Percentiles rank a stretch among this genome's conserved stretches.
Evolutionary conservation across 2,329 filamentous ascomycete genomes (phyloP).

Genomic region (Trichoderma aggressivum): DNA sequence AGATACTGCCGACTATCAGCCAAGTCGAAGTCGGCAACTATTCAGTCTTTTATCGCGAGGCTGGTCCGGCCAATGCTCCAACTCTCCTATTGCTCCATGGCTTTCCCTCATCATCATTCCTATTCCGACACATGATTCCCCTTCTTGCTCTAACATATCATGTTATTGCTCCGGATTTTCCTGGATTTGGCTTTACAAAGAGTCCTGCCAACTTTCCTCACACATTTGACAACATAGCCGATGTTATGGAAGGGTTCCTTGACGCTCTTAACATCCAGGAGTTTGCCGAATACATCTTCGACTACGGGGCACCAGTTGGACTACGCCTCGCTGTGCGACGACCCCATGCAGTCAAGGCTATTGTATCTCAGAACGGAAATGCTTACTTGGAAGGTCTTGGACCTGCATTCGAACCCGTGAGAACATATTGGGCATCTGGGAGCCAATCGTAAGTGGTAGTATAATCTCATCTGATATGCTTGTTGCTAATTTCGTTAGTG

Average conservation of each 20-base stretch:
- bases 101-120: slow-evolving; percentile 43
- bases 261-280: slow-evolving; percentile 43
- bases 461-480: too few relatives aligned
- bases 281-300: slow-evolving; percentile 59
- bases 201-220: slow-evolving; percentile 47
- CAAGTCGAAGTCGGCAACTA: slow-evolving; percentile 33
- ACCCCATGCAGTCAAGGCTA: slow-evolving; percentile 46
- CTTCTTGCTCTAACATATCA: slow-evolving; percentile 38
- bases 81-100: slow-evolving; percentile 44
- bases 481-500: slow-evolving; percentile 16
- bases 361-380: slow-evolving; percentile 60
- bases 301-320: slow-evolving; percentile 58
- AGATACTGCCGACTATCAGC: neutral
- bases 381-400: slow-evolving; percentile 56
- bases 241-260: slow-evolving; percentile 47
- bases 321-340: slow-evolving; percentile 51
- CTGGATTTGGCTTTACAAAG: slow-evolving; percentile 57
- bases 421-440: slow-evolving; percentile 43
- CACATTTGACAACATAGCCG: slow-evolving; percentile 51
- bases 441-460: slow-evolving; percentile 19
- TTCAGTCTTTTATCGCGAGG: slow-evolving; percentile 41
- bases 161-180: slow-evolving; percentile 55
- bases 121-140: slow-evolving; percentile 44
- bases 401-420: slow-evolving; percentile 47
- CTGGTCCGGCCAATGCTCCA: slow-evolving; percentile 30